These are phyloP conservation scores for Diplodia corticola DNA, from an alignment of 2,329 filamentous ascomycete species.

Conservation along the genomic window DNA sequence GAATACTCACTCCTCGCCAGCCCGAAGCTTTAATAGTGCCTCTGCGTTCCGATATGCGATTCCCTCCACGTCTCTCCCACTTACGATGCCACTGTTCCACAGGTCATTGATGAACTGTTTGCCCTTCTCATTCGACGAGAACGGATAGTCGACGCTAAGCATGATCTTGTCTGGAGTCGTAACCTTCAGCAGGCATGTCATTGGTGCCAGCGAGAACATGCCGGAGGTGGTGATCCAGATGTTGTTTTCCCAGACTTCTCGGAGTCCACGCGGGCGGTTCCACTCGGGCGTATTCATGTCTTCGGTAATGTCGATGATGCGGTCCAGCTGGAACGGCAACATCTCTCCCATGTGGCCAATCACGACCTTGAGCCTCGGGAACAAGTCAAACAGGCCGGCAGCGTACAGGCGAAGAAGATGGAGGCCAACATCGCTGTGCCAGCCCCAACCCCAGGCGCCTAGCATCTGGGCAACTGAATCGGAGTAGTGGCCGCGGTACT, in stretches of 20 bases:
- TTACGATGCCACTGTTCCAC: constrained; percentile 52
- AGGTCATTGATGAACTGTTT: constrained; percentile 52
- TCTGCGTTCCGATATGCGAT: constrained; percentile 56
- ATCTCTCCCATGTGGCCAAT: constrained; percentile 48
- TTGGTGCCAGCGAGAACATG: constrained; percentile 47
- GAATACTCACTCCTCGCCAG: constrained; percentile 15
- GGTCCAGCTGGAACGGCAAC: constrained; percentile 46
- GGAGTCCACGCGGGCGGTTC: constrained; percentile 30
- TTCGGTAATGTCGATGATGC: constrained; percentile 46
- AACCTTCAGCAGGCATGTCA: constrained; percentile 48
- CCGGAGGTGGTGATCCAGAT: constrained; percentile 47
- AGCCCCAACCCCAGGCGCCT: constrained; percentile 51
- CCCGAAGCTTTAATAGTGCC: constrained; percentile 25
- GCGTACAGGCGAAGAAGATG: constrained; percentile 49
- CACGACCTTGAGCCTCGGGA: constrained; percentile 46
- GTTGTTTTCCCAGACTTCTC: constrained; percentile 44
- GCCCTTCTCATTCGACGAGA: constrained; percentile 52
- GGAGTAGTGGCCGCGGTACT: constrained; percentile 33
- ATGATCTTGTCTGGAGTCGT: constrained; percentile 45
- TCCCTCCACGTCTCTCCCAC: constrained; percentile 49
- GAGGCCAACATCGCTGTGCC: constrained; percentile 52
- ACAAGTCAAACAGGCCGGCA: constrained; percentile 46
- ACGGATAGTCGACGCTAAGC: constrained; percentile 43
- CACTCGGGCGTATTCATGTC: constrained; percentile 41
- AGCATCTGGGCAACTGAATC: constrained; percentile 35